These are phyloP conservation scores for Musa balbisiana DNA, from an alignment of 202 grass and related monocot species.

Conservation along the genomic window DNA sequence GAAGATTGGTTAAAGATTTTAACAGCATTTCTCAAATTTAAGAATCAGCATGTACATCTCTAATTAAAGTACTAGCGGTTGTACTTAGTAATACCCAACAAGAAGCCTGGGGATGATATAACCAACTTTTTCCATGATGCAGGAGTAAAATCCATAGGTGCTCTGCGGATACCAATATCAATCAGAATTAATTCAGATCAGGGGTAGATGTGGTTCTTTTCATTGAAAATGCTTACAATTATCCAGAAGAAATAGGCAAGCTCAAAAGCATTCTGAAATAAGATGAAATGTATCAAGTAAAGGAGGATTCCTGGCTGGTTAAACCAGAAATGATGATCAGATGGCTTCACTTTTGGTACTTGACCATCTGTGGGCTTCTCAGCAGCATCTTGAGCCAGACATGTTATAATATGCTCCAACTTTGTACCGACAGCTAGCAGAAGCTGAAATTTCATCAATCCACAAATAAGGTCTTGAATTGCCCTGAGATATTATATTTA, in stretches of 20 bases:
- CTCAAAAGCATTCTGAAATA: conserved; percentile 48
- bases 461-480: not conserved
- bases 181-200: not conserved
- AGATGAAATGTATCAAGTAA: conserved; percentile 34
- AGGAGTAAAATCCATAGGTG: conserved; percentile 33
- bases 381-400: conserved; percentile 62
- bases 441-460: conserved; percentile 48
- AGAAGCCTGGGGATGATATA: conserved; percentile 31
- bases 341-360: conserved; percentile 27
- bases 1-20: not conserved
- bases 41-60: not conserved
- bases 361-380: conserved; percentile 3
- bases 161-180: conserved; percentile 2
- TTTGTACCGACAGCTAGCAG: conserved; percentile 79
- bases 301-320: conserved; percentile 27
- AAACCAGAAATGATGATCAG: conserved; percentile 44
- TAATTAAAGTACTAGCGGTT: not conserved
- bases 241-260: conserved; percentile 40
- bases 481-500: too few species aligned
- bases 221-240: conserved; percentile 16
- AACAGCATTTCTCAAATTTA: too few species aligned
- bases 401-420: conserved; percentile 73
- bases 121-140: conserved; percentile 27
- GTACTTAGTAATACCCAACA: conserved; percentile 18
- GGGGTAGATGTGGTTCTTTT: not conserved